phyloP scores from a whole-genome alignment of 805 yeast species.

The Suhomyces emberorum region DNA sequence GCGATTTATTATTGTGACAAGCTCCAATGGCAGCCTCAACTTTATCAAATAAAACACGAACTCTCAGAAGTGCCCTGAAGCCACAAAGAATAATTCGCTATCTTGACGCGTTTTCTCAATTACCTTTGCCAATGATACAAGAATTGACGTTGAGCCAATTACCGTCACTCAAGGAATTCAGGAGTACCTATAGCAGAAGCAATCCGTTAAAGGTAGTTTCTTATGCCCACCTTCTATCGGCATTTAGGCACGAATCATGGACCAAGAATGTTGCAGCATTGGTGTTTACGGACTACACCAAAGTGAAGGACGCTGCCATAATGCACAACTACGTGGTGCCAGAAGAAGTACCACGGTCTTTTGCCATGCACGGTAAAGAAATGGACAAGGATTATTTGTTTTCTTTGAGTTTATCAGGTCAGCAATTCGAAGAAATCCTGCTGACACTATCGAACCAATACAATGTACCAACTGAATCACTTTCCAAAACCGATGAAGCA shows the following conservation, averaged over 20 bases:
- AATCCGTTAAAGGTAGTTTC: not conserved
- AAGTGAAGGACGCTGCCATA: conserved; percentile 3
- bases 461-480: no score
- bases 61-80: no score
- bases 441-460: no score
- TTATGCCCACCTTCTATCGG: conserved; percentile 7
- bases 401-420: not conserved
- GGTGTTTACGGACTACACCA: conserved; percentile 11
- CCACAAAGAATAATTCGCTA: no score
- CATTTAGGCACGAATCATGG: conserved; percentile 5
- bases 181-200: not conserved
- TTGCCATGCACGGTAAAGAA: not conserved
- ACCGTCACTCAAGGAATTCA: not conserved
- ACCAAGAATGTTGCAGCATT: conserved; percentile 3
- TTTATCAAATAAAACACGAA: no score
- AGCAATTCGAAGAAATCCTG: no score
- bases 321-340: not conserved
- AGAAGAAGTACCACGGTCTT: not conserved
- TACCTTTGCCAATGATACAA: no score
- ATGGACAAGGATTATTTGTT: not conserved
- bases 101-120: no score
- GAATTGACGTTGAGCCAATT: no score
- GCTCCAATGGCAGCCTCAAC: no score
- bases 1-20: no score
- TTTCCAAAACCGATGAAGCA: no score